A percentile compares a stretch with the other conserved stretches of the same genome.
phyloP scores from a whole-genome alignment of 768 basidiomycete species.

The Paxillus rubicundulus region DNA sequence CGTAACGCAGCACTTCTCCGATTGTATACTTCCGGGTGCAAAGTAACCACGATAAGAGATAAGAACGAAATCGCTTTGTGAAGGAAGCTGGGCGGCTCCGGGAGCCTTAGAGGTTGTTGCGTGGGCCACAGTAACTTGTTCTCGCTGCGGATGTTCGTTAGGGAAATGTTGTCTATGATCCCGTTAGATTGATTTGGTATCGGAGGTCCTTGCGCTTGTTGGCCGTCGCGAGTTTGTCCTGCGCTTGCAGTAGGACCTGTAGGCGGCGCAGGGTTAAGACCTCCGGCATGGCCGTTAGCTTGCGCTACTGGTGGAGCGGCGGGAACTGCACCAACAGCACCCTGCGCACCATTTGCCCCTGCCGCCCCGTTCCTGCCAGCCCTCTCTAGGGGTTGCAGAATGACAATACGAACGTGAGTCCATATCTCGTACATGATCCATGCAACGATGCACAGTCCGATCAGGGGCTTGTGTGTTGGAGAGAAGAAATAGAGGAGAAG shows the following conservation, averaged over 20 bases:
- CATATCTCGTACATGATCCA: constrained; percentile 79
- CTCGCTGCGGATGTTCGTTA: constrained; percentile 55
- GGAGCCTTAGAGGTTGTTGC: constrained; percentile 12
- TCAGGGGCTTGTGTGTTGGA: constrained; percentile 67
- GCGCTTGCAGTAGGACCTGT: constrained; percentile 7
- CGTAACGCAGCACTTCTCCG: constrained; percentile 57
- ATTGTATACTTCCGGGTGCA: constrained; percentile 77
- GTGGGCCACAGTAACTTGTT: constrained; percentile 46
- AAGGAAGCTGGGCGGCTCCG: constrained; percentile 44
- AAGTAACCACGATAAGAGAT: constrained; percentile 53
- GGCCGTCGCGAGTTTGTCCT: constrained; percentile 12
- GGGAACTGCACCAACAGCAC: constrained; percentile 23
- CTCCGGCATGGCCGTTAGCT: constrained; percentile 14
- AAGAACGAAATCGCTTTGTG: constrained; percentile 56
- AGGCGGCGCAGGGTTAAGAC: constrained; percentile 15
- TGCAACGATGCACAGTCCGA: constrained; percentile 60
- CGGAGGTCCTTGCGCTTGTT: constrained; percentile 28
- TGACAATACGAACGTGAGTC: constrained; percentile 56
- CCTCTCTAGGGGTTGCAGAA: constrained; percentile 38
- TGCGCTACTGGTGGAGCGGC: constrained; percentile 16
- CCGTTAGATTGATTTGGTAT: constrained; percentile 31
- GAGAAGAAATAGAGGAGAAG: constrained; percentile 76
- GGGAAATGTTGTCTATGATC: constrained; percentile 52
- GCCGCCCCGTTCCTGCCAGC: constrained; percentile 25
- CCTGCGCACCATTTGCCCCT: constrained; percentile 21